Base-by-base conservation (phyloP, 805 yeast genomes). In the Metschnikowia vanudenii region DNA sequence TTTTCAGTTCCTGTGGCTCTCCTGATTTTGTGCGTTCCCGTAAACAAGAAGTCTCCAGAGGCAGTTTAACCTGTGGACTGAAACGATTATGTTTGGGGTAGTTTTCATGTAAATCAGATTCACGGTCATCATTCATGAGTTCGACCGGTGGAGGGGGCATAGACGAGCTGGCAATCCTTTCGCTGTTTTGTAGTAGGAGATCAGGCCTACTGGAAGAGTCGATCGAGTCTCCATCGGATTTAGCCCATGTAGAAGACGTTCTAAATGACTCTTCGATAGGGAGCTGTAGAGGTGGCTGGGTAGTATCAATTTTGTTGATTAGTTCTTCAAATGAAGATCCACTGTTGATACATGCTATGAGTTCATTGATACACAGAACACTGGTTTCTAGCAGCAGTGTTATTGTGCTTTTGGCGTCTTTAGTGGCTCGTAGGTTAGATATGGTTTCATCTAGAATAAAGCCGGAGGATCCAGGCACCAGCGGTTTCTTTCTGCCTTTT, bases 401-500 rank as follows among this genome's bases (percentile, higher is more conserved):
- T 22, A 52, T 67, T 18, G 63, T 58, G 10, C 59, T 53, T 52
- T 76, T 71, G 44, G 67, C 62, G 36, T 64, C 66, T 50, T 67
- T 67, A 26, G 71, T 66, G 13, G 67, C 63, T 45, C 60, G 57
- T 58, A 75, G 61, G 39, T 47, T 49, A 20, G 39, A 20, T 5
- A 29, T 39, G 35, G 54, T 46, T 54, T 78, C 81, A 41, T 61
- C 61, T 29, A 76, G 66, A 39, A 78, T 65, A 80, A 81, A 79
- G 50, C 66, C 73, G 11, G 80, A 74, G 2, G 82, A 64, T 6
- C 83, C 85, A 1, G 81, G 81, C 4, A 74, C 66, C n/a, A 61
- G 51, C 28, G 59, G 63, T 32, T 55, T 49, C 19, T 51, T 49
- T 37, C 44, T 46, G 46, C 53, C 52, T 24, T 58, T 59, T 45